A percentile compares a stretch with the other conserved stretches of the same genome.
Conservation (phyloP, 177 flowering plant species). For the Telopea speciosissima region DNA sequence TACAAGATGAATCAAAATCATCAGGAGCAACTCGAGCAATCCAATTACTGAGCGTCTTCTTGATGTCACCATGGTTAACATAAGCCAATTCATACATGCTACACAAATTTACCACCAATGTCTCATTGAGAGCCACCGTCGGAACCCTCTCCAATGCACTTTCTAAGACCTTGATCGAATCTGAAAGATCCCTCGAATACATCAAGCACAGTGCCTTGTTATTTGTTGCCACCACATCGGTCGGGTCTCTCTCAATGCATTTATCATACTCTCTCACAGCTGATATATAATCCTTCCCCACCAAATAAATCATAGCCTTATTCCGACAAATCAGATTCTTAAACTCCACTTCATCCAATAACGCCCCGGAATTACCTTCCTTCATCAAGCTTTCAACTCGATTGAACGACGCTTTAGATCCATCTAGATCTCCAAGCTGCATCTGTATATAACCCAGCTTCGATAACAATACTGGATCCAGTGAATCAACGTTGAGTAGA, state of each 20-base stretch:
- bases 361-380: conserved; percentile 21
- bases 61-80: conserved; percentile 80
- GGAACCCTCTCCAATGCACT: conserved; percentile 79
- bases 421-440: conserved; percentile 86
- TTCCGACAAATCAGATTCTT: conserved; percentile 68
- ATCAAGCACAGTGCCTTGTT: conserved; percentile 92
- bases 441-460: conserved; percentile 74
- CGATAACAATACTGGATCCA: conserved; percentile 51
- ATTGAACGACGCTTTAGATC: conserved; percentile 53
- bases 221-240: conserved; percentile 74
- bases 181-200: conserved; percentile 93
- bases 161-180: conserved; percentile 92
- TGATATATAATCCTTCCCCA: conserved; percentile 86
- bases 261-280: conserved; percentile 94
- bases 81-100: conserved; percentile 98
- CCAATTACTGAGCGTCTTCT: conserved; percentile 89
- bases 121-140: conserved; percentile 74
- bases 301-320: conserved; percentile 73
- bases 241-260: conserved; percentile 77
- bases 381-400: conserved; percentile 39
- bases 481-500: conserved; percentile 20
- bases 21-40: conserved; percentile 95
- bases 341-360: conserved; percentile 33
- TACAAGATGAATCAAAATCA: conserved; percentile 91
- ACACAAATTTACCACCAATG: conserved; percentile 84